Evolutionary conservation across 169 alveolate genomes (phyloP).

Genomic region (Ichthyophthirius multifiliis): DNA sequence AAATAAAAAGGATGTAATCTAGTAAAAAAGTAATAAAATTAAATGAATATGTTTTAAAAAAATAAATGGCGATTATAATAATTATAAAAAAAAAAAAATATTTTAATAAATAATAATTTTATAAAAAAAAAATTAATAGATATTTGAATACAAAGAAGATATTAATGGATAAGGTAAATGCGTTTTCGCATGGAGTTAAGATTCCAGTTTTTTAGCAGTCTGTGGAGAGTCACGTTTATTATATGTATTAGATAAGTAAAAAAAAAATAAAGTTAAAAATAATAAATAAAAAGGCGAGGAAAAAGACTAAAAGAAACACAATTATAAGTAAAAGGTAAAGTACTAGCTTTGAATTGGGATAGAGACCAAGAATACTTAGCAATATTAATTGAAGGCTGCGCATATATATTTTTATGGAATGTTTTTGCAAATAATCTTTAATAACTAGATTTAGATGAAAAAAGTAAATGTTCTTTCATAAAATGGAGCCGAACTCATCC

Average conservation of each 20-base stretch:
- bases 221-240: conserved; percentile 19
- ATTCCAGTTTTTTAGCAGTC: conserved; percentile 25
- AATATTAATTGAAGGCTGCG: conserved; percentile 50
- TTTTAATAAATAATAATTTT: too few species aligned
- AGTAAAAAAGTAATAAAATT: too few species aligned
- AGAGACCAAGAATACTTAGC: conserved; percentile 84
- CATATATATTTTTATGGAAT: conserved; percentile 57
- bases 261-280: background rate
- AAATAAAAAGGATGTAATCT: too few species aligned
- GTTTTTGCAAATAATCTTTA: conserved; percentile 42
- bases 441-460: conserved; percentile 56
- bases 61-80: too few species aligned
- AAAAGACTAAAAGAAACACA: conserved; percentile 67
- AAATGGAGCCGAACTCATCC: conserved; percentile 80
- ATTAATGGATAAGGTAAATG: conserved; percentile 26
- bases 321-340: conserved; percentile 56
- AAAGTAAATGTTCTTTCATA: conserved; percentile 72
- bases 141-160: conserved; percentile 25
- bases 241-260: conserved; percentile 34
- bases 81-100: too few species aligned
- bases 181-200: conserved; percentile 32
- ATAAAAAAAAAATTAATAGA: background rate
- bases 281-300: conserved; percentile 72
- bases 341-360: conserved; percentile 80
- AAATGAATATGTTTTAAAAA: too few species aligned